A percentile compares a stretch with the other conserved stretches of the same genome.
Evolutionary conservation across 345 rosid species (phyloP).

Genomic region (Arabis hirsuta): DNA sequence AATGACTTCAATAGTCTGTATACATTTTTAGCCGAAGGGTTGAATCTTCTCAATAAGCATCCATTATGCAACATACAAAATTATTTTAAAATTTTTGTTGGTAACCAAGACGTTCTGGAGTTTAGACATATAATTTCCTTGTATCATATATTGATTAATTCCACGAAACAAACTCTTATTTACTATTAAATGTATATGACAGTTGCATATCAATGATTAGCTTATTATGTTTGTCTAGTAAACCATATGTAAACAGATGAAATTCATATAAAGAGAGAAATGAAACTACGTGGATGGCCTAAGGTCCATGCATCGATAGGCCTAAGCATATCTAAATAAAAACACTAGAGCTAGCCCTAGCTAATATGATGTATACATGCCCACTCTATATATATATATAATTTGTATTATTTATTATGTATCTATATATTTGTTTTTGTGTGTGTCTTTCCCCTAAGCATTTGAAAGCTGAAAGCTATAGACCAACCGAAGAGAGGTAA

Average conservation of each 20-base stretch:
- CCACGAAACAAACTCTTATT: not conserved
- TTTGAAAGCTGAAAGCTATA: conserved; percentile 33
- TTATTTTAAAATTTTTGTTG: too few relatives aligned
- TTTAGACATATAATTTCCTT: too few relatives aligned
- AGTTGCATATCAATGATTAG: conserved; percentile 17
- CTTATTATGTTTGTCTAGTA: conserved; percentile 14
- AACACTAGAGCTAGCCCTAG: conserved; percentile 19
- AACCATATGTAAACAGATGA: too few relatives aligned
- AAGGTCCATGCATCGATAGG: conserved; percentile 27
- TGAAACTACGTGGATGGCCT: conserved; percentile 27
- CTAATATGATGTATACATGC: conserved; percentile 21
- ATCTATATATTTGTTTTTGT: conserved; percentile 13
- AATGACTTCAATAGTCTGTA: not conserved
- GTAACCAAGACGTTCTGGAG: too few relatives aligned
- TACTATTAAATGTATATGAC: not conserved
- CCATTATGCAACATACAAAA: too few relatives aligned
- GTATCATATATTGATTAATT: conserved; percentile 1
- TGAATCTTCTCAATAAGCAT: not conserved
- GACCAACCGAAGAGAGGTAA: conserved; percentile 39
- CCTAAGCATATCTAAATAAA: conserved; percentile 27
- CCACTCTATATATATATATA: not conserved
- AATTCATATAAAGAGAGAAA: not conserved
- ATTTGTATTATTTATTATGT: conserved; percentile 1
- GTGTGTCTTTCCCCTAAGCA: conserved; percentile 19
- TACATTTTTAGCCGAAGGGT: not conserved